phyloP scores from a whole-genome alignment of 75 land plant genomes.

The Picea glauca region DNA sequence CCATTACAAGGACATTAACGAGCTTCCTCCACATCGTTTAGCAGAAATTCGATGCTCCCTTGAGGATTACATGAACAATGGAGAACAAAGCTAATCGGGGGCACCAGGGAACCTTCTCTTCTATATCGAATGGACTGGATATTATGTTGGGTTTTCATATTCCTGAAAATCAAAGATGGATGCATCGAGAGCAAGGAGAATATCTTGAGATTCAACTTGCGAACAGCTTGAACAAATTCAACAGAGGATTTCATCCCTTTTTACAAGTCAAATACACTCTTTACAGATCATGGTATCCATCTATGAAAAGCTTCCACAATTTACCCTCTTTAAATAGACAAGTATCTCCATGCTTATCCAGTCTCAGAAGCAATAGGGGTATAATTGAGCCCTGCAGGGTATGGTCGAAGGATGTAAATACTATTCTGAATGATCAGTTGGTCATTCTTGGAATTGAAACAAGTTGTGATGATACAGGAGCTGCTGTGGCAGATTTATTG shows the following conservation, averaged over 20 bases:
- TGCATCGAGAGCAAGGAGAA: neutral
- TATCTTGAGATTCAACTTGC: neutral
- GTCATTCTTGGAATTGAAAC: constrained; percentile 93
- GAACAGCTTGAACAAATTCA: neutral
- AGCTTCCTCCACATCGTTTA: constrained; percentile 81
- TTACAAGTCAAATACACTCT: too few species aligned
- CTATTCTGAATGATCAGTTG: neutral
- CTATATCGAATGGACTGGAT: neutral
- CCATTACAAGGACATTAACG: constrained; percentile 56
- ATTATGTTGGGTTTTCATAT: constrained; percentile 7
- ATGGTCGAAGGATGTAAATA: too few species aligned
- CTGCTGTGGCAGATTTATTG: constrained; percentile 96
- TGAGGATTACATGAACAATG: constrained; percentile 65
- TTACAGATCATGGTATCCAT: too few species aligned
- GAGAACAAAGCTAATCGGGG: too few species aligned
- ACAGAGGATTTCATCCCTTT: too few species aligned
- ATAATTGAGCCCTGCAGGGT: too few species aligned
- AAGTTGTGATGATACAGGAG: constrained; percentile 98
- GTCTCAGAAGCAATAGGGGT: too few species aligned
- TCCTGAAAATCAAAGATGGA: neutral
- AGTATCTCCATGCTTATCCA: too few species aligned
- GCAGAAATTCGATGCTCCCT: constrained; percentile 81
- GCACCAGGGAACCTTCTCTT: too few species aligned
- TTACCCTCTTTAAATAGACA: too few species aligned
- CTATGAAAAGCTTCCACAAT: too few species aligned